Base-by-base conservation (phyloP, 1,139 yeast genomes). In the Geotrichum cucujoidarum region DNA sequence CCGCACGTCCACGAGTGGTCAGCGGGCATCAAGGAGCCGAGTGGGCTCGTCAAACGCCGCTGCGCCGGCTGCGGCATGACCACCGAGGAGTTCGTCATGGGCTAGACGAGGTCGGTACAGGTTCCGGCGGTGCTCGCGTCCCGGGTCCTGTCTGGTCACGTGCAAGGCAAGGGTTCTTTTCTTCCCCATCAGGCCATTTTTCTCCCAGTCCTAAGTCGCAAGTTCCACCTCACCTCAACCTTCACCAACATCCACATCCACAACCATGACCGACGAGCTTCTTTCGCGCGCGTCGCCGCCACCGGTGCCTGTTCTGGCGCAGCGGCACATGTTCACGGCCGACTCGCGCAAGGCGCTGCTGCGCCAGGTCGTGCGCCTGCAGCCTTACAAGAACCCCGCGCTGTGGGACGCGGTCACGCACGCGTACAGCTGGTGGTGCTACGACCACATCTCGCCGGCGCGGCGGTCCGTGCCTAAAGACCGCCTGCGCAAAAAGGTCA, bases 21-120 rank as follows among this genome's bases (percentile, higher is more conserved):
- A 18, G 80, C 77, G 0, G 80, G 85, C 0, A 64, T 76, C 11
- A 76, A 74, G 18, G 50, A 40, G 32, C 21, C 27, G 8, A 35
- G 31, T 17, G 80, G 78, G 4, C 60, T 80, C 53, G 72, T 76
- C 18, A 75, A 72, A 53, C 71, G 87, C 54, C 66, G 92, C 51
- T 92, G 97, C 60, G 70, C 75, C 1, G 83, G 76, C 30, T 92
- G 98, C 68, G 97, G 97, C 0, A 74, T 89, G 60, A 92, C 85
- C 57, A 78, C 84, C 0, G 94, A 86, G 60, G 97, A 90, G 63
- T 63, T 80, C 25, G 56, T 67, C 5, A 66, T 77, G 50, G 41
- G 46, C 18, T 43, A 17, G 17, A 11, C 25, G 13, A 22, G 11
- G n/a, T n/a, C n/a, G n/a, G n/a, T n/a, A 33, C 6, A n/a, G 8